Base-by-base conservation (phyloP, 371 early-diverging fungal species). In the Globomyces sp. region DNA sequence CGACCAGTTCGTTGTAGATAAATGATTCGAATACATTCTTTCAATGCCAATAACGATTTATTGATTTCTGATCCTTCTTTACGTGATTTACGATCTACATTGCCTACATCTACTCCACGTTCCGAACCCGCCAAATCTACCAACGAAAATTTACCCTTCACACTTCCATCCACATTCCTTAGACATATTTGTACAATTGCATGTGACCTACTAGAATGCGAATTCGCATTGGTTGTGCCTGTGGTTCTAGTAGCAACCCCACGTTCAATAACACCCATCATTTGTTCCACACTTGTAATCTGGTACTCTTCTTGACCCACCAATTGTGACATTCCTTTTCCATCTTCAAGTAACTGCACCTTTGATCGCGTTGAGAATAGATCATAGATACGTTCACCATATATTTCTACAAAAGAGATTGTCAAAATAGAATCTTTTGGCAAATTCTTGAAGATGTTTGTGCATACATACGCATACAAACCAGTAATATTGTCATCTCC, bases 111-210 rank as follows among this genome's bases (percentile, higher is more conserved):
- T 4, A 72, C 60, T 0, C 63, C 85, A 24, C 86, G 73, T 67
- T 86, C 86, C 65, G 74, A 73, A 5, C 86, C 86, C 3, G 86
- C 86, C 1, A 86, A 71, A 70, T 86, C 86, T 3, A 86, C 80
- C 45, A 86, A 71, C 37, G 70, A 64, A 6, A 81, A 61, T 48
- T 72, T 76, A 49, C 74, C 74, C 51, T n/a, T 10, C 42, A 24
- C 5, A 52, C 24, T 13, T 57, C 37, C 3, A 39, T 49, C 39
- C 11, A 2, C 13, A 24, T 58, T 61, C 24, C 24, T 24, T 37
- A 55, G 58, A 34, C 42, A 41, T 36, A 83, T 69, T 57, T 75
- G 80, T 13, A 83, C 51, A 0, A 85, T 72, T 10, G 86, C 85
- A 63, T 86, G 86, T 5, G 77, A 77, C 40, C 86, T 68, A 6